phyloP scores from a whole-genome alignment of 169 alveolate species.

The Plasmodium knowlesi region DNA sequence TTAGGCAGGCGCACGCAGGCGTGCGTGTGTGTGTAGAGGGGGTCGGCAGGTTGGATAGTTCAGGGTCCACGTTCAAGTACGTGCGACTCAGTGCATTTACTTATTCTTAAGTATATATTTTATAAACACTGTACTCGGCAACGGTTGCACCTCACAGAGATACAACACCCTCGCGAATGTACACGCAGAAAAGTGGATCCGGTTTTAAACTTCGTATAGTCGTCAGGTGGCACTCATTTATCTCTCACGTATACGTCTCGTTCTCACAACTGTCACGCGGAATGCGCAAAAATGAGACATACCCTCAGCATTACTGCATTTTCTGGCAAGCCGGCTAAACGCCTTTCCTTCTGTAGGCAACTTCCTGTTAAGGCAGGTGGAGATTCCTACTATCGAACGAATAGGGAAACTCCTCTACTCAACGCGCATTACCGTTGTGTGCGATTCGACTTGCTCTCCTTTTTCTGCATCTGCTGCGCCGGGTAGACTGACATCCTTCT shows the following conservation, averaged over 20 bases:
- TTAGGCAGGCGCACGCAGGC: neutral
- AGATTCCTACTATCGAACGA: neutral
- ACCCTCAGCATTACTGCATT: neutral
- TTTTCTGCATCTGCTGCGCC: neutral
- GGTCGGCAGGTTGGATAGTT: neutral
- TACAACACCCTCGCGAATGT: neutral
- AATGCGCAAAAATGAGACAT: neutral
- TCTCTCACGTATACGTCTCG: neutral
- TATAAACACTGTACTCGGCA: neutral
- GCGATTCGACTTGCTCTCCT: neutral
- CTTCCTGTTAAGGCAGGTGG: neutral
- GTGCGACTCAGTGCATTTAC: neutral
- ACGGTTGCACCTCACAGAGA: neutral
- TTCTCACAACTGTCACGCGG: neutral
- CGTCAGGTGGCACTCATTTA: neutral
- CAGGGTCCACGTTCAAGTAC: neutral
- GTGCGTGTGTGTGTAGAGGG: neutral
- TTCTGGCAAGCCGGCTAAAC: neutral
- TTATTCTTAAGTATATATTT: neutral
- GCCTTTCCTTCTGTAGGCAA: neutral
- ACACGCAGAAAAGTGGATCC: neutral
- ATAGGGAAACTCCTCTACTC: neutral
- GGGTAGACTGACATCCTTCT: neutral
- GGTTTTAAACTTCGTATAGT: neutral
- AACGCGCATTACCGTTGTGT: neutral